Conservation (phyloP, 2,329 filamentous ascomycete species). For the Cercospora citrullina region DNA sequence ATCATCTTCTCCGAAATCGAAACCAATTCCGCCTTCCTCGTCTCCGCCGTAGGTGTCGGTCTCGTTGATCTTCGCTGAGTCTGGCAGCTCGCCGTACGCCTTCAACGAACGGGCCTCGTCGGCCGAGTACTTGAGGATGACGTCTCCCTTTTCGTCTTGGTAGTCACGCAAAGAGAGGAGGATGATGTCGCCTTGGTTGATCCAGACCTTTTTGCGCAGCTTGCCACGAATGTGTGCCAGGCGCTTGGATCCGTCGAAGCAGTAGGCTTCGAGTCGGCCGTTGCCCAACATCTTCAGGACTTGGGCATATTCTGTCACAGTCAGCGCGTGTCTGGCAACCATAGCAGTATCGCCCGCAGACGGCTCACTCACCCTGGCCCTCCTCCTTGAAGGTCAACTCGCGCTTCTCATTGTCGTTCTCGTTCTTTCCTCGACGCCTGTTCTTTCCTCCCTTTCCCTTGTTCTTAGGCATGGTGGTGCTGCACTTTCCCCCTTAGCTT, state of each 20-base stretch:
- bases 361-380: conserved; percentile 67
- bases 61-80: conserved; percentile 99
- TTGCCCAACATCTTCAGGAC: conserved; percentile 96
- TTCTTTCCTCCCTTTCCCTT: conserved; percentile 99
- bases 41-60: conserved; percentile 90
- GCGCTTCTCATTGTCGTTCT: conserved; percentile 96
- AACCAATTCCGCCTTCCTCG: conserved; percentile 92
- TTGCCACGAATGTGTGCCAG: conserved; percentile 89
- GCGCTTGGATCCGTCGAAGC: conserved; percentile 91
- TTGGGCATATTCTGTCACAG: conserved; percentile 68
- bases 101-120: conserved; percentile 95
- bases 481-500: conserved; percentile 24
- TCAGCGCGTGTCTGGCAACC: neutral
- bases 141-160: conserved; percentile 90
- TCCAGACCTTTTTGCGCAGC: conserved; percentile 99
- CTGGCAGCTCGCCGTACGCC: conserved; percentile 94
- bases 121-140: conserved; percentile 91
- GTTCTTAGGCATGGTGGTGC: conserved; percentile 84
- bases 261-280: conserved; percentile 87
- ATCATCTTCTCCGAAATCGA: conserved; percentile 96
- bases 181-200: conserved; percentile 97
- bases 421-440: conserved; percentile 83
- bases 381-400: conserved; percentile 99
- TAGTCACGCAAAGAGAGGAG: conserved; percentile 85
- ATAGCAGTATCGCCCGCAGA: neutral